Base-by-base conservation (phyloP, 2,329 filamentous ascomycete species). In the Exophiala phaeomuriformis region DNA sequence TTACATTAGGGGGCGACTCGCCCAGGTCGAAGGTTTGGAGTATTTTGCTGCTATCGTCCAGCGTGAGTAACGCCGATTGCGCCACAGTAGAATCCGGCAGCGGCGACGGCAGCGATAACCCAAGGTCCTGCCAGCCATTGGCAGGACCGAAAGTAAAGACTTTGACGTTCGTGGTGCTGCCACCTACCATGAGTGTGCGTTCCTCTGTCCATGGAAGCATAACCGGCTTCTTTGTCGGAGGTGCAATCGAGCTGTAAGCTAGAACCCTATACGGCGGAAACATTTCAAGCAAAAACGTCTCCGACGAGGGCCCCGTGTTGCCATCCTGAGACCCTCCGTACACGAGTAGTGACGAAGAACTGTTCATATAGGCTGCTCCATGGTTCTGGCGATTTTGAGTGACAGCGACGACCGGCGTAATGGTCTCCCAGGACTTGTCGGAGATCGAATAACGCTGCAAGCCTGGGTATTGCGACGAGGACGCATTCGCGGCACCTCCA, bases 1-100 rank as follows among this genome's bases (percentile, higher is more conserved):
- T 80, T 41, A 95, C 86, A 4, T 74, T 71, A 65, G 94, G 95
- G 2, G 91, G 90, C 0, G 84, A 82, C 6, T 77, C 75, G 9
- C 78, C 78, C 71, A 90, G 79, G 65, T 95, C 83, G 63, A 93
- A 95, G 7, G 83, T 82, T 62, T 90, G 82, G 12, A 97, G 73
- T 37, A 84, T 81, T 66, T 88, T 90, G 69, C 86, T 90, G 30
- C 79, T 83, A 67, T 95, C 88, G 40, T 82, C 78, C 27, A 85
- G 86, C 8, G 75, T 73, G n/a, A 94, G 71, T 3, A 95, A 64
- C 0, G 82, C 75, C 29, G 80, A 81, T 64, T 84, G 80, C 45
- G 84, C 75, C 1, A 77, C 72, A 2, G 77, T 75, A 51, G 80
- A 78, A 64, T 82, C 81, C 10, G 77, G 69, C 19, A 90, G 69